Evolutionary conservation across 805 yeast species (phyloP), one percentile per base, ranked within the genome.

Genomic region (Metschnikowia chrysomelidarum): DNA sequence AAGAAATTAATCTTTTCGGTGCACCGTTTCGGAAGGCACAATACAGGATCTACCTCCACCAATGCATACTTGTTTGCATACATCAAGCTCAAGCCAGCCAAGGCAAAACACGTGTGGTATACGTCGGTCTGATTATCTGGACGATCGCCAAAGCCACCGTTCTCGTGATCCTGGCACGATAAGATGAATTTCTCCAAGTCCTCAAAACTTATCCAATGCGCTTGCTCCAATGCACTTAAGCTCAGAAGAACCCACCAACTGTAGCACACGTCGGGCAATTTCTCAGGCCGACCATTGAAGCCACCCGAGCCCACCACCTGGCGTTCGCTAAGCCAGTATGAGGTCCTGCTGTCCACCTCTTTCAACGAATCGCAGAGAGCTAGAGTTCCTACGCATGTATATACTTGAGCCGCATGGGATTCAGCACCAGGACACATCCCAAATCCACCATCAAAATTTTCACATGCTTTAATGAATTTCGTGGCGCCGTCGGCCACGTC

Each of bases 191-290:
- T 57, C 34, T 73, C 71, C 38, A 93, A 63, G 47, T 73, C 77
- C 4, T 62, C 70, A 19, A 67, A 69, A 52, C 87, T 82, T n/a
- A 93, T 82, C 88, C 95, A 88, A 45, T 84, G 75, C 13, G 79
- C 57, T 43, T 75, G 78, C 0, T 65, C 75, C 14, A 91, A 66
- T 23, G 87, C 79, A 0, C 83, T 73, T 38, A 89, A 60, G 2
- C 87, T 73, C 2, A 94, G 82, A 15, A 88, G 57, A 7, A 88
- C 95, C 99, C 99, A 93, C 96, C 97, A 93, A 49, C 93, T 80
- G 57, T 93, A 93, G 56, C 99, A 93, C n/a, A 87, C 96, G 59
- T 93, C 99, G 0, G 98, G 95, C 13, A 87, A 63, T 56, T 93
- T 93, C 40, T 93, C 95, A 0, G 98, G 96, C 32, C 99, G 73